Conservation (phyloP, 2,329 filamentous ascomycete species). For the Aspergillus calidoustus region DNA sequence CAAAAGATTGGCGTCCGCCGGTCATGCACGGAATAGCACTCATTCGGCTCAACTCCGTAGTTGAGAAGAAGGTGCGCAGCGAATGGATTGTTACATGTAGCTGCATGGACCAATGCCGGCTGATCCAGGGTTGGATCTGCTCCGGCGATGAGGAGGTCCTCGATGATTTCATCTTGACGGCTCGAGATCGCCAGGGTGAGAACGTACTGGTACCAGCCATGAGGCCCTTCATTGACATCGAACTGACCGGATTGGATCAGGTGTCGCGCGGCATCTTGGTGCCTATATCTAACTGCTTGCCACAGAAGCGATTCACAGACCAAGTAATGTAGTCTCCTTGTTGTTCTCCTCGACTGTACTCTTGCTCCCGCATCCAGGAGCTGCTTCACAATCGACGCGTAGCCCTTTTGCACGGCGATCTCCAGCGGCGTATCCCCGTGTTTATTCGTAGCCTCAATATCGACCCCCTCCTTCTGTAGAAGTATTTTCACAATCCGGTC, state of each 20-base stretch:
- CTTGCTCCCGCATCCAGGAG: slow-evolving; percentile 7
- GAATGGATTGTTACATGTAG: not conserved
- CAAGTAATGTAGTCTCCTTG: not conserved
- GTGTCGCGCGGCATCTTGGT: not conserved
- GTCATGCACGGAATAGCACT: not conserved
- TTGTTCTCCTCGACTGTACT: not conserved
- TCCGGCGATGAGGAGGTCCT: not conserved
- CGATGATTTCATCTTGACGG: not conserved
- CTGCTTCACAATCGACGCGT: not conserved
- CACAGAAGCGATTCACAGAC: not conserved
- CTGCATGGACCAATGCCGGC: not conserved
- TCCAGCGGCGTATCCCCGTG: not conserved
- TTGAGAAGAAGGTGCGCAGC: not conserved
- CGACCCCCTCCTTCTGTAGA: not conserved
- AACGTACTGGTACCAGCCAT: not conserved
- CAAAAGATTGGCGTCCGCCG: not conserved
- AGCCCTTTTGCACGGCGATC: not conserved
- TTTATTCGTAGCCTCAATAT: not conserved
- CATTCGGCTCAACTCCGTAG: not conserved
- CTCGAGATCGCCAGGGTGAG: not conserved
- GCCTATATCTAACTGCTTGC: not conserved
- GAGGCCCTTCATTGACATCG: not conserved
- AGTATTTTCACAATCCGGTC: not conserved
- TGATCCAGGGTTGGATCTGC: not conserved
- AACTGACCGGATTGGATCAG: not conserved